phyloP scores from a whole-genome alignment of 176 grass and related monocot species.

The Phoenix roebelenii region DNA sequence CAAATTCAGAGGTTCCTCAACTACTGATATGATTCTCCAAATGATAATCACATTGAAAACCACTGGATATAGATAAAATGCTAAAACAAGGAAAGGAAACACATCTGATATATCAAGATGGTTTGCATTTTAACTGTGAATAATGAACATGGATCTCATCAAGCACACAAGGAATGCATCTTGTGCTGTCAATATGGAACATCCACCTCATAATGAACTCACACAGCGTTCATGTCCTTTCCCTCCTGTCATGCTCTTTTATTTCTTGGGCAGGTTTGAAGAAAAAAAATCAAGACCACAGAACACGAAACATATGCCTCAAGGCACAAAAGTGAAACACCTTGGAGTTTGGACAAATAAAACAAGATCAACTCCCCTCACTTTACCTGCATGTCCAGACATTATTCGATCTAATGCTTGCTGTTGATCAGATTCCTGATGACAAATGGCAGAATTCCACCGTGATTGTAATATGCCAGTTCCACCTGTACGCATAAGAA shows the following conservation, averaged over 20 bases:
- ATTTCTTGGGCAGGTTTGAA: constrained; percentile 30
- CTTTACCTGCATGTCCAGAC: constrained; percentile 4
- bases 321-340: not conserved
- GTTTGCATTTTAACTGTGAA: too few species aligned
- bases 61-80: too few species aligned
- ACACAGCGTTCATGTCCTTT: too few species aligned
- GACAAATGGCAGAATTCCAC: constrained; percentile 87
- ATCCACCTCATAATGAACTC: too few species aligned
- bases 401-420: constrained; percentile 32
- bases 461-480: constrained; percentile 81
- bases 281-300: constrained; percentile 23
- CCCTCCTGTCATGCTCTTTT: not conserved
- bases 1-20: too few species aligned
- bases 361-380: not conserved
- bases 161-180: too few species aligned
- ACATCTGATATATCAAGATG: too few species aligned
- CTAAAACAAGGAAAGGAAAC: too few species aligned
- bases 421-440: constrained; percentile 49
- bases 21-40: too few species aligned
- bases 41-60: too few species aligned
- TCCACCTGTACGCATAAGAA: constrained; percentile 50
- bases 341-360: not conserved
- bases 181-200: too few species aligned
- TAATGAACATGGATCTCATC: too few species aligned
- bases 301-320: not conserved